Base-by-base conservation (phyloP, 805 yeast genomes). In the Ogataea corticis region DNA sequence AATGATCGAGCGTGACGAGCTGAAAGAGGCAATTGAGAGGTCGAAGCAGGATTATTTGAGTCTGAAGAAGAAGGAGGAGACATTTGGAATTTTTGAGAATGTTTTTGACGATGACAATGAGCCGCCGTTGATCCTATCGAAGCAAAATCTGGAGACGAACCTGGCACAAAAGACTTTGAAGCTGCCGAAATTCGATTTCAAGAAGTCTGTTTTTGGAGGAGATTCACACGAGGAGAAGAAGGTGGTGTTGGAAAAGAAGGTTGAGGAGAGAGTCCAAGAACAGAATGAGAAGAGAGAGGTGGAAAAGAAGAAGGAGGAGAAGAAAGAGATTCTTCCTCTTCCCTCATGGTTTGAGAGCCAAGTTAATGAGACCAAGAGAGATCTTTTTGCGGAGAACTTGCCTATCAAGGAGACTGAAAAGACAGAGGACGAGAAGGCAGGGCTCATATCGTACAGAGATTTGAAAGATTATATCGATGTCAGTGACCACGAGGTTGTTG, bases 381-480 rank as follows among this genome's bases (percentile, higher is more conserved):
- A 41, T 19, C 48, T 45, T 14, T 40, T 37, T 16, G 40, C 27
- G 10, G 27, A 37, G 4, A 28, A 27, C 29, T 11, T 37, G 3
- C 32, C 40, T 4, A 15, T 37, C 15, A 23, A 17, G 25, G 29
- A 34, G 25, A 4, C 17, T 6, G 41, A 33, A 1, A 13, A 44
- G 16, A 63, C 69, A 3, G 72, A 67, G 23, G 75, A 73, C 38
- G 79, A 75, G 45, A 65, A 66, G 35, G 75, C 71, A 1, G 83
- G 83, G 0, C 57, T 81, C 39, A 68, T 79, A 4, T 65, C 82
- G 0, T 79, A 79, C 76, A 61, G 62, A 33, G 82, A 77, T 45
- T 76, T 78, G 1, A 68, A 67, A 42, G 70, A 62, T 27, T 56
- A 62, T 35, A 41, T 50, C 12, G 60, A 50, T 21, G 5, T 30